Base-by-base conservation (phyloP, 2,329 filamentous ascomycete species). In the Clarireedia hainanense region DNA sequence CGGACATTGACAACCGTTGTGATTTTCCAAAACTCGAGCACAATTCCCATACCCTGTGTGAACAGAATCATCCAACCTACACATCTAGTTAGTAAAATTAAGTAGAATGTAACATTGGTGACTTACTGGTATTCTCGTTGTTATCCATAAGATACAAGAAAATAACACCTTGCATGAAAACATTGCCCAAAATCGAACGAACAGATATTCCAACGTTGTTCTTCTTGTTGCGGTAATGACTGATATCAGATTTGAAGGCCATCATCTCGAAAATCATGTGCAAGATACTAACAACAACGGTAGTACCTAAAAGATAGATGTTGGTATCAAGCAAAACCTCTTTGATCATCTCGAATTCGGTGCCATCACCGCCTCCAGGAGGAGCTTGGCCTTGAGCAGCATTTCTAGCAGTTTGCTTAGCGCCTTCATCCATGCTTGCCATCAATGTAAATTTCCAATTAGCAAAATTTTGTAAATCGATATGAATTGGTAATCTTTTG, bases 151-250 rank as follows among this genome's bases (percentile, higher is more conserved):
- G 81, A 73, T 99, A 99, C 47, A 99, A 79, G 80, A 99, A 95
- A 72, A 99, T 96, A 68, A 97, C 80, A 6, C 80, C 72, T 73
- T 99, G 94, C 94, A 99, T 99, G 72, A 97, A 91, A 60, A 97
- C 91, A 68, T 97, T 99, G 70, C 89, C 91, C 56, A 99, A 77
- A 67, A 99, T 99, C 34, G 92, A 95, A 56, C 94, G 90, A 58
- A 99, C 88, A 1, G 91, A 96, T 47, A 96, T 95, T 61, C 94
- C 94, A 27, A 99, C 88, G 57, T 96, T 94, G 75, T 97, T 95
- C 79, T 99, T 99, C 86, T 99, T 99, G 78, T 97, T 96, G 69
- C 91, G 89, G 83, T 94, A 99, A 74, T 99, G 94, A 49, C 91
- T 84, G 70, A 99, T 96, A 70, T 99, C 94, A 69, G 88, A 96